phyloP scores from a whole-genome alignment of 75 land plant genomes.

The Pseudotsuga menziesii region DNA sequence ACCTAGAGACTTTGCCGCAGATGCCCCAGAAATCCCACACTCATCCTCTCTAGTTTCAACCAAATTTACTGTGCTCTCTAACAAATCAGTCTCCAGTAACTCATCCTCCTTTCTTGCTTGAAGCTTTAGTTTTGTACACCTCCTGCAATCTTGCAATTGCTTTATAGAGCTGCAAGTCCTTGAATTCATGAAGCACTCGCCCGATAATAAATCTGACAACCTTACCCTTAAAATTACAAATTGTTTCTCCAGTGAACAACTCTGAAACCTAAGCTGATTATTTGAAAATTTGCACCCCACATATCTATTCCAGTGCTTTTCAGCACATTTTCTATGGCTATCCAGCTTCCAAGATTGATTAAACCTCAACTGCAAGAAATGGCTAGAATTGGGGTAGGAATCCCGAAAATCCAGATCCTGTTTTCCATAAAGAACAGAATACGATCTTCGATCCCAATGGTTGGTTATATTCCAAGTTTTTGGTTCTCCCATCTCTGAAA shows the following conservation, averaged over 20 bases:
- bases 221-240: conserved; percentile 3
- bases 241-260: background rate
- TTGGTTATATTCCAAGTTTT: conserved; percentile 2
- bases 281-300: conserved; percentile 3
- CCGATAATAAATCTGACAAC: background rate
- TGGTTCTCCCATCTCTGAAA: background rate
- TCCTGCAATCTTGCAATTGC: conserved; percentile 6
- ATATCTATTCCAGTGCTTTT: background rate
- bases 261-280: background rate
- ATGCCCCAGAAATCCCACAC: background rate
- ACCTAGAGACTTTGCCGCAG: background rate
- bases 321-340: background rate
- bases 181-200: background rate
- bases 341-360: background rate
- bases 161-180: background rate
- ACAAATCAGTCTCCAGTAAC: background rate
- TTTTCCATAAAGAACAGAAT: background rate
- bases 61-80: conserved; percentile 1
- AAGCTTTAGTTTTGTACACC: background rate
- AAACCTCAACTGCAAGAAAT: background rate
- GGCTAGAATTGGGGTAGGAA: background rate
- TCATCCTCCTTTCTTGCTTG: conserved; percentile 1
- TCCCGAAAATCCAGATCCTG: conserved; percentile 7
- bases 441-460: background rate
- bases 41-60: conserved; percentile 1